Evolutionary conservation across 805 yeast species (phyloP).

Genomic region (Kluyveromyces wickerhamii): DNA sequence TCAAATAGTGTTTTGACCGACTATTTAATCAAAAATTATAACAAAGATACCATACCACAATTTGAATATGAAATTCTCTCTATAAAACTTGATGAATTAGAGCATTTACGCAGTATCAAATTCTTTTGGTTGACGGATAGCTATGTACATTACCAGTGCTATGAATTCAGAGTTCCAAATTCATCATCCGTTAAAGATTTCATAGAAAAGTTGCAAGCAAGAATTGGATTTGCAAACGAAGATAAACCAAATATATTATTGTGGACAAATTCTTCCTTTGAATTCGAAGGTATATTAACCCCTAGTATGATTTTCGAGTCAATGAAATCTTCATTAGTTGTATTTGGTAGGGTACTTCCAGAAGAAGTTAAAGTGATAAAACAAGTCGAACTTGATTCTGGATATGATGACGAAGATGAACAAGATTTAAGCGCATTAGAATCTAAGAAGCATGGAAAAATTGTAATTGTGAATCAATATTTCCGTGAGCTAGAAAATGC

Average conservation of each 20-base stretch:
- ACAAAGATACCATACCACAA: conserved; percentile 32
- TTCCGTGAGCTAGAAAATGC: conserved; percentile 54
- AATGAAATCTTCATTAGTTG: conserved; percentile 30
- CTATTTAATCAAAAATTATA: conserved; percentile 32
- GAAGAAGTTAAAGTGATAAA: conserved; percentile 28
- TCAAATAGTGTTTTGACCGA: conserved; percentile 28
- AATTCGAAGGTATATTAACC: conserved; percentile 31
- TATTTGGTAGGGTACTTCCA: conserved; percentile 44
- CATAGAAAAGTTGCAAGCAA: conserved; percentile 46
- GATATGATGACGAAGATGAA: conserved; percentile 14
- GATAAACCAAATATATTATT: conserved; percentile 41
- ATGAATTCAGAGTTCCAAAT: conserved; percentile 63
- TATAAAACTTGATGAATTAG: conserved; percentile 68
- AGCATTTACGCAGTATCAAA: conserved; percentile 58
- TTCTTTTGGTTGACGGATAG: conserved; percentile 70
- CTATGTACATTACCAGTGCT: conserved; percentile 57
- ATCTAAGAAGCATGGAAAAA: conserved; percentile 26
- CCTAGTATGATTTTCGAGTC: conserved; percentile 33
- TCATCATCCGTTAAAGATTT: conserved; percentile 49
- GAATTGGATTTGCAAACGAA: conserved; percentile 43
- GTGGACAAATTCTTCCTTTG: conserved; percentile 42
- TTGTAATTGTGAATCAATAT: conserved; percentile 70
- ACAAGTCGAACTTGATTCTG: conserved; percentile 18
- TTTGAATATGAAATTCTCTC: conserved; percentile 74
- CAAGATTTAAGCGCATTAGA: conserved; percentile 20